Base-by-base conservation (phyloP, 306 rosid species). In the Vigna trinervia region DNA sequence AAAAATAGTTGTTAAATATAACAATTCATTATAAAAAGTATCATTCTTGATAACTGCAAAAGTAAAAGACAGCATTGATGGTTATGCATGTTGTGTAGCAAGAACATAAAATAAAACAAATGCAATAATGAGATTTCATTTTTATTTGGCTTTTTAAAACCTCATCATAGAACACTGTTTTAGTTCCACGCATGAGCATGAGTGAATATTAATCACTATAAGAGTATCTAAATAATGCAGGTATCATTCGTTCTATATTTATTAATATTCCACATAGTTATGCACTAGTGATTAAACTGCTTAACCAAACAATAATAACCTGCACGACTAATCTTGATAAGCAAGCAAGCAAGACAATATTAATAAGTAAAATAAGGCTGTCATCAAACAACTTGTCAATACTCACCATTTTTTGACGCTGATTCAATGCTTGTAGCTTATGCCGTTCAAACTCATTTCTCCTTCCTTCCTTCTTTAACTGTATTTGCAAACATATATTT, bases 371-470 rank as follows among this genome's bases (percentile, higher is more conserved):
- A 77, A 63, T 38, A 82, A 76, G 73, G 69, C 54, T 60, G 15
- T 71, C 63, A 28, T 60, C 56, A 43, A 68, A 61, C 23, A 83
- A 65, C 54, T 15, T 48, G 8, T 41, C 54, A 74, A 83, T 57
- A 73, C 90, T 86, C 69, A 94, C 98, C 98, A 94, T 76, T 89
- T 94, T 94, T 85, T 94, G 98, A 77, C 97, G 96, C 80, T 92
- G 98, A 82, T 94, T 94, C 82, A 94, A 87, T 71, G 98, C 93
- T 87, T 92, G 98, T 84, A 94, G 95, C 84, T 94, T 94, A 84
- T 92, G 97, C 87, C 98, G 89, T 89, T 94, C 98, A 79, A 90
- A 94, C 84, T 94, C 98, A 80, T 94, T 94, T 88, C 89, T 92
- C 82, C 98, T 92, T 80, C 98, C 98, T 84, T 94, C 98, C 81